Evolutionary conservation across 78 protist genomes (phyloP), one percentile per base, ranked within the genome.

Genomic region (Monocercomonoides exilis): DNA sequence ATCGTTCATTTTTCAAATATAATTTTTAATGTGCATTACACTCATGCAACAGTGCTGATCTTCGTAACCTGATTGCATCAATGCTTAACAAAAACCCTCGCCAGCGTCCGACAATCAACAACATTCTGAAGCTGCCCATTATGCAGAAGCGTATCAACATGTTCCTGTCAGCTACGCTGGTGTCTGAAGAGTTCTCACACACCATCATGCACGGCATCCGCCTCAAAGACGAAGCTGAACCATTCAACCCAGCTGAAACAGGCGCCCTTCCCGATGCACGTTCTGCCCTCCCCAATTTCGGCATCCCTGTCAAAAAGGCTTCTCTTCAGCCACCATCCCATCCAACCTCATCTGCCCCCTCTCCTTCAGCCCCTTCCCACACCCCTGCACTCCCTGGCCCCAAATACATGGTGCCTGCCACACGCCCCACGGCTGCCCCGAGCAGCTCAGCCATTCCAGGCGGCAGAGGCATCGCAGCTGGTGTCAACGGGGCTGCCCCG

Each of bases 41-140:
- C n/a, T n/a, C n/a, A n/a, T n/a, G 1, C n/a, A 0, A 32, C 84
- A 21, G 44, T 4, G 32, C 6, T 29, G 54, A 85, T 38, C 80
- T 63, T 33, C 2, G 44, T 4, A 1, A 1, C 3, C 84, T 85
- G 41, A 5, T 43, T 33, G 42, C 0, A 6, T 0, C 2, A 29
- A 3, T 54, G 41, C 44, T 85, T 38, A 42, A 1, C 43, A 42
- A 46, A 42, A 77, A 85, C 45, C 88, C 88, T 21, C 32, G 54
- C 2, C 0, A 1, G 81, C 70, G 88, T 41, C 88, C 88, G 11
- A 44, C 45, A n/a, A 11, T 85, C 63, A 64, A 85, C 88, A 64
- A 85, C 3, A 43, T 85, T 29, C 88, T 85, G 21, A 46, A 2
- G 45, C n/a, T 0, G n/a, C n/a, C 1, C 0, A 70, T 85, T 45